A percentile compares a stretch with the other conserved stretches of the same genome.
These are phyloP conservation scores for Strobilomyces echinocephalus DNA, from an alignment of 768 basidiomycete species.

Conservation along the genomic window DNA sequence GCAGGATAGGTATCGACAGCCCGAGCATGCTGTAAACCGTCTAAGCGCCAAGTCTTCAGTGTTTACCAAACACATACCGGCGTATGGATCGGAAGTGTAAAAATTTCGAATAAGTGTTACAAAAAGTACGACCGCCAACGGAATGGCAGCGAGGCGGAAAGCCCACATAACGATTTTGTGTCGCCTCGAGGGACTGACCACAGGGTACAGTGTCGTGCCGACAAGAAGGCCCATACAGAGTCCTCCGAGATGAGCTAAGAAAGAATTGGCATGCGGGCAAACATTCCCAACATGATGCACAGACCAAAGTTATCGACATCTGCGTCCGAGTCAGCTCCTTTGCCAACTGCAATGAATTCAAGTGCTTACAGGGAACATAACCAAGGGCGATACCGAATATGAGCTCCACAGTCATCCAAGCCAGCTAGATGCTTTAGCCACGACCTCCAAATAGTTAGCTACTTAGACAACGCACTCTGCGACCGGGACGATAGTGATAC, in stretches of 20 bases:
- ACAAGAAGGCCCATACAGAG: slow-evolving; percentile 80
- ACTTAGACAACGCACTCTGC: slow-evolving; percentile 48
- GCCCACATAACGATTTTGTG: slow-evolving; percentile 70
- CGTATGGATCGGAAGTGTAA: slow-evolving; percentile 82
- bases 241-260: slow-evolving; percentile 80
- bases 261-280: not conserved
- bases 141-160: slow-evolving; percentile 68
- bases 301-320: slow-evolving; percentile 89
- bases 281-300: slow-evolving; percentile 15
- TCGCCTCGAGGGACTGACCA: slow-evolving; percentile 74
- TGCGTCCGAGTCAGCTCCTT: slow-evolving; percentile 15
- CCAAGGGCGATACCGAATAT: slow-evolving; percentile 81
- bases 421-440: slow-evolving; percentile 45
- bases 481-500: slow-evolving; percentile 75
- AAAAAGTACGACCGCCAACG: slow-evolving; percentile 72
- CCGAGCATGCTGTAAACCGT: slow-evolving; percentile 59
- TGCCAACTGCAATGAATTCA: not conserved
- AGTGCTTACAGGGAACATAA: slow-evolving; percentile 69
- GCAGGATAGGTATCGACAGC: slow-evolving; percentile 88
- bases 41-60: not conserved
- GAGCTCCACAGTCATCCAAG: slow-evolving; percentile 84
- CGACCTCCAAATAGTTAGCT: not conserved
- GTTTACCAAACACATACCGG: slow-evolving; percentile 44
- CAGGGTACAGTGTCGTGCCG: slow-evolving; percentile 82
- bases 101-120: slow-evolving; percentile 85